Evolutionary conservation across 441 rosid species (phyloP), one percentile per base, ranked within the genome.

Genomic region (Erysimum pusillum): DNA sequence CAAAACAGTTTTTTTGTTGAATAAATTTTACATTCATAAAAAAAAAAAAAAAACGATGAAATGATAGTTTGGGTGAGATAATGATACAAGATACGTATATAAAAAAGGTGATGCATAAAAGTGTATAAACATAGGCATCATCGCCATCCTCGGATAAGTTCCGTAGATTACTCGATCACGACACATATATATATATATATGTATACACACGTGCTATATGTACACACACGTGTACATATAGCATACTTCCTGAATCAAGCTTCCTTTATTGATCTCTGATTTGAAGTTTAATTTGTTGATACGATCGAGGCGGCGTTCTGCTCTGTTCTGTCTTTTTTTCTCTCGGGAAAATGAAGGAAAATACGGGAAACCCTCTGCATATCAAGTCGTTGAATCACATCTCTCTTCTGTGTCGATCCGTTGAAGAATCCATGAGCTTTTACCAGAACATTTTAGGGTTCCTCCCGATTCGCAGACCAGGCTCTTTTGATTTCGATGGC

Each of bases 301-400:
- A 57, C 51, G 66, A 65, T 7, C 54, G n/a, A 57, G 9, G 5
- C 39, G 5, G 3, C 12, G 9, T 59, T 35, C 4, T 58, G 20
- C 9, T 53, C 59, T 53, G 35, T 57, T n/a, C n/a, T n/a, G n/a
- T n/a, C n/a, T 56, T 12, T n/a, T 9, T 22, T 63, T 66, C 58
- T 46, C 44, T 41, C 1, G 73, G 39, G 48, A 82, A 67, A 70
- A 89, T 90, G 97, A 89, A 84, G 85, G 91, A 76, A 39, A 84
- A 14, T 32, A 13, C 49, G 25, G 85, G 75, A 74, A 94, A 91
- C 74, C 96, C 98, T 22, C 89, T 92, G 2, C 93, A 88, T 66
- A 86, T 95, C 38, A 91, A 80, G 79, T 92, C 98, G 3, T 68
- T 92, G 82, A 92, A 95, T 74, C 99, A 95, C 81, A 83, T 95